These are phyloP conservation scores for Leishmania mexicana DNA, from an alignment of 208 protist species.

Conservation along the genomic window DNA sequence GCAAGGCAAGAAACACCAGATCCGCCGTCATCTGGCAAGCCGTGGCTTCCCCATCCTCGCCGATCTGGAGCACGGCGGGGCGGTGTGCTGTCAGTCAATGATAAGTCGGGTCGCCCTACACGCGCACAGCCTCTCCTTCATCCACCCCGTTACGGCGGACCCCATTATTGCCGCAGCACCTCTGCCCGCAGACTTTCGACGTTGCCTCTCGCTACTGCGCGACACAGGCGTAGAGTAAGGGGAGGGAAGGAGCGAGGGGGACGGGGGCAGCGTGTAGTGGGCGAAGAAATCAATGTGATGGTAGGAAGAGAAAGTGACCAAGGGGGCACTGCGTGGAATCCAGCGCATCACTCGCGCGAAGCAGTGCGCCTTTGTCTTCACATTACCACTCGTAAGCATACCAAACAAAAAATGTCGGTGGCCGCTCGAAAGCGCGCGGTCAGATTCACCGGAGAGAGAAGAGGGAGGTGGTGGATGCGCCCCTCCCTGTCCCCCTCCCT, in stretches of 20 bases:
- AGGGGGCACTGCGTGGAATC: not conserved
- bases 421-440: too few species aligned
- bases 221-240: not conserved
- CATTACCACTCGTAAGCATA: not conserved
- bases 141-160: constrained; percentile 59
- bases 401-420: not conserved
- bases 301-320: not conserved
- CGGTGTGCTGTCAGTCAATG: constrained; percentile 55
- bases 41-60: constrained; percentile 73
- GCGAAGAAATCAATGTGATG: not conserved
- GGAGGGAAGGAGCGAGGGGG: not conserved
- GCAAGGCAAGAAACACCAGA: constrained; percentile 89
- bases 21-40: constrained; percentile 78
- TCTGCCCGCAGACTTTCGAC: constrained; percentile 54
- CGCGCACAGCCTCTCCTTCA: constrained; percentile 56
- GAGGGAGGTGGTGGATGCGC: not conserved
- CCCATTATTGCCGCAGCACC: constrained; percentile 49
- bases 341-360: not conserved
- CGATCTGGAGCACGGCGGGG: constrained; percentile 83
- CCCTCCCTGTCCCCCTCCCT: not conserved
- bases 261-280: not conserved
- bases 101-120: constrained; percentile 78
- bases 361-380: not conserved
- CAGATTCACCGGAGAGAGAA: not conserved
- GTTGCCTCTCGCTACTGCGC: constrained; percentile 33